Evolutionary conservation across 495 filamentous ascomycete genomes (phyloP).

Genomic region (Neurospora sp.): DNA sequence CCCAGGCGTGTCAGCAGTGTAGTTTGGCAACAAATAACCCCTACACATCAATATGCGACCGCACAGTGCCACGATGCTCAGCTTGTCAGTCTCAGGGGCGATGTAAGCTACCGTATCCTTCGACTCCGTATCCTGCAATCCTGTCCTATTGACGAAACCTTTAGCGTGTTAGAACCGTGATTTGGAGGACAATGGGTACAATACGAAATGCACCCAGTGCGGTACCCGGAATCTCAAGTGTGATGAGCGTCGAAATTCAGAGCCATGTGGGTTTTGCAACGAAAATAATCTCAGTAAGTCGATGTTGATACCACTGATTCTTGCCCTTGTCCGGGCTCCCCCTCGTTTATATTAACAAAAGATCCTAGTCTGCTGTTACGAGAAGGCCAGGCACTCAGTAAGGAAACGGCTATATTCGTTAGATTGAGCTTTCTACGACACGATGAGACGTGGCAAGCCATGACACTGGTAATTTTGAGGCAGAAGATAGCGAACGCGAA

Average conservation of each 20-base stretch:
- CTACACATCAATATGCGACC: not conserved
- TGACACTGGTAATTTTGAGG: not conserved
- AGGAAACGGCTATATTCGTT: too few relatives aligned
- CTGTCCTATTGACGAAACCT: not conserved
- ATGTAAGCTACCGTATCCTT: not conserved
- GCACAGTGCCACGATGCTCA: not conserved
- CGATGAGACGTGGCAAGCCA: not conserved
- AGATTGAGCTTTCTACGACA: not conserved
- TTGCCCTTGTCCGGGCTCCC: not conserved
- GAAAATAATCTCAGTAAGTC: not conserved
- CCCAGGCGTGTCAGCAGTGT: not conserved
- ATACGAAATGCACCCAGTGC: not conserved
- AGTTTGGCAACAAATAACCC: not conserved
- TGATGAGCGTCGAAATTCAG: not conserved
- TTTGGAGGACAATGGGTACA: not conserved
- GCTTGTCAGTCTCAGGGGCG: not conserved
- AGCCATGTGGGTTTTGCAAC: not conserved
- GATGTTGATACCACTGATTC: not conserved
- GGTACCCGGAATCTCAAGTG: not conserved
- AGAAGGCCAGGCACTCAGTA: not conserved
- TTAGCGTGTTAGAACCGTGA: not conserved
- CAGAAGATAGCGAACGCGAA: not conserved
- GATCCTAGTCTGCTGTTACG: not conserved
- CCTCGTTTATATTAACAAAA: not conserved
- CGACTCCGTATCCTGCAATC: not conserved